Conservation (phyloP, 495 filamentous ascomycete genomes). For the Parmelia sp. region DNA sequence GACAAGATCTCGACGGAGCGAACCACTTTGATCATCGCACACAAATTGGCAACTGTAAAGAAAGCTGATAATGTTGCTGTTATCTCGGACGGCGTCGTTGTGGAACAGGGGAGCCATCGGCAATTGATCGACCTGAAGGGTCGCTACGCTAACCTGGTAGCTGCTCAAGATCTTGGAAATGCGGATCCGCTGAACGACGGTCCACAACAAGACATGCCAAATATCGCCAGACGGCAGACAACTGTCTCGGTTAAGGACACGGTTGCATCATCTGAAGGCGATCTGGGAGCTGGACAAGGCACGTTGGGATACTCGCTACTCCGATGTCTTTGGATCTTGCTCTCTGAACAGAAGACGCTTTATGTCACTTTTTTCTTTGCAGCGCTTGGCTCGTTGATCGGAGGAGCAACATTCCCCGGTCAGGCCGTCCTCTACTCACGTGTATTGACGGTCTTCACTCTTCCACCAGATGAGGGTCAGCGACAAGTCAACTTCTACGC, state of each 20-base stretch:
- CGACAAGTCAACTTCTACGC: not conserved
- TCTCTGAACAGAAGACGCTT: not conserved
- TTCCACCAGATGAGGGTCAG: not conserved
- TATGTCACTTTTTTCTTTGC: constrained; percentile 3
- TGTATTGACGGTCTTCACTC: constrained; percentile 30
- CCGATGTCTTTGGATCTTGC: not conserved
- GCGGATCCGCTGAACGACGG: too few species aligned
- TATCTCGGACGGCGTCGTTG: constrained; percentile 38
- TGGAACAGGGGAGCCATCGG: constrained; percentile 48
- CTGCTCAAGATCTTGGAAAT: not conserved
- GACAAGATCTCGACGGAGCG: constrained; percentile 35
- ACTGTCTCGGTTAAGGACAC: too few species aligned
- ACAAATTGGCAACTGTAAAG: constrained; percentile 51
- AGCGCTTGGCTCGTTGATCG: not conserved
- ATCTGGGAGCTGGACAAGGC: too few species aligned
- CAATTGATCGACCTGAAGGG: constrained; percentile 39
- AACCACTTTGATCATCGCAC: constrained; percentile 48
- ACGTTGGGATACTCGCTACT: not conserved
- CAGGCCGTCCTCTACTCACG: constrained; percentile 38
- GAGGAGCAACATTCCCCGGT: constrained; percentile 23
- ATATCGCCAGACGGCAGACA: too few species aligned
- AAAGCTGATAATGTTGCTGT: constrained; percentile 50
- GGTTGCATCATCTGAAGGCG: too few species aligned
- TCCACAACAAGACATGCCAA: too few species aligned
- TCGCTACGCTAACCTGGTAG: constrained; percentile 33